Evolutionary conservation across 441 rosid species (phyloP), one percentile per base, ranked within the genome.

Genomic region (Lepidium campestre): DNA sequence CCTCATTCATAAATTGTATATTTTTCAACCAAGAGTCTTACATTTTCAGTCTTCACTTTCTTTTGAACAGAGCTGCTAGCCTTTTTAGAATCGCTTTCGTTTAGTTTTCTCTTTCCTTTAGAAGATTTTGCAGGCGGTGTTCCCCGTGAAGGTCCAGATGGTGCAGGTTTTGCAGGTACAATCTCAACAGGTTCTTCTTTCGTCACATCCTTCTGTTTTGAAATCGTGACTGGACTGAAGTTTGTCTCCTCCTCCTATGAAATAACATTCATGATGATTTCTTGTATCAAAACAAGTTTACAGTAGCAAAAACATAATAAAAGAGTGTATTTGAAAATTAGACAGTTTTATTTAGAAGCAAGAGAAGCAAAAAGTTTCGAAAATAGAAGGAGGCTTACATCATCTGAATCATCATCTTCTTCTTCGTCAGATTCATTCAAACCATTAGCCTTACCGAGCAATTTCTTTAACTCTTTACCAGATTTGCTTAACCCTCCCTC

Each of bases 401-500:
- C 94, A 1, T 93, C 96, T 0, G 86, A 87, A 2, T 80, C 93
- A 0, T 93, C 94, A 0, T 91, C 97, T 2, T 89, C 97, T 4
- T 93, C 97, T 34, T 80, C 82, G 36, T 93, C 99, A 3, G 93
- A 86, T 32, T 90, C 96, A 73, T 85, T 67, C 68, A 75, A 70
- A 54, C 95, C 96, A 78, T 71, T 78, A 69, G 94, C 68, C 75
- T 75, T 79, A 20, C 94, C 94, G 15, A 90, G 90, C 68, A 93
- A 77, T 78, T 90, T 90, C 89, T 93, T 86, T 75, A 93, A 74
- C 80, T 93, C 99, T 75, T 89, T 91, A 31, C 99, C 99, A 66
- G 99, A 90, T 70, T 84, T 84, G 78, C 99, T 93, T 73, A 93
- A 71, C 19, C 91, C 89, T 65, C 89, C 87, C 54, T 82, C 95